Evolutionary conservation across 108 stramenopile species (phyloP).

Genomic region (Skeletonema tropicum): DNA sequence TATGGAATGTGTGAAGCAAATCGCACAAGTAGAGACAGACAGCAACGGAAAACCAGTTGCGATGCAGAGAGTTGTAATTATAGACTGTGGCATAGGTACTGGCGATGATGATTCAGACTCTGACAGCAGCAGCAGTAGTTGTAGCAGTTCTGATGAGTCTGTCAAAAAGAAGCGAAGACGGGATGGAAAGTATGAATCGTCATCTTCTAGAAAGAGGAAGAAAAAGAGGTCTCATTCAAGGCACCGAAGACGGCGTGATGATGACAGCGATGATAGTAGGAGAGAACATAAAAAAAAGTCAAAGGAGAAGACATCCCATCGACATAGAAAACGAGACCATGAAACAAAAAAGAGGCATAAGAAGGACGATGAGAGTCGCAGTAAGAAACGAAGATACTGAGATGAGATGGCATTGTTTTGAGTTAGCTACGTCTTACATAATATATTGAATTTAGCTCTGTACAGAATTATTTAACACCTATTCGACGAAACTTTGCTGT

Average conservation of each 20-base stretch:
- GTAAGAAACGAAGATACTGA: not conserved
- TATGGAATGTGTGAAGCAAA: constrained; percentile 68
- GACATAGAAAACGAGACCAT: not conserved
- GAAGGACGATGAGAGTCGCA: not conserved
- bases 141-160: not conserved
- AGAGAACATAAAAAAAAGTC: not conserved
- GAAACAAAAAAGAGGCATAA: not conserved
- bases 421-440: not conserved
- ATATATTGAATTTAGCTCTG: not conserved
- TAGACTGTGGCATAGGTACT: constrained; percentile 72
- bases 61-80: constrained; percentile 71
- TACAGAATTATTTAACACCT: not conserved
- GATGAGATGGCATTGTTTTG: not conserved
- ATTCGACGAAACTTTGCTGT: not conserved
- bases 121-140: not conserved
- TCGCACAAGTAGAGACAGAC: constrained; percentile 63
- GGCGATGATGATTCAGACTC: constrained; percentile 1
- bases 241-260: not conserved
- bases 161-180: constrained; percentile 1
- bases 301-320: constrained; percentile 21
- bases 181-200: not conserved
- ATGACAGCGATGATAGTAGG: not conserved
- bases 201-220: not conserved
- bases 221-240: not conserved
- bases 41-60: constrained; percentile 59